A percentile compares a stretch with the other conserved stretches of the same genome.
Conservation (phyloP, 2,329 filamentous ascomycete genomes). For the Pseudogymnoascus sp. region DNA sequence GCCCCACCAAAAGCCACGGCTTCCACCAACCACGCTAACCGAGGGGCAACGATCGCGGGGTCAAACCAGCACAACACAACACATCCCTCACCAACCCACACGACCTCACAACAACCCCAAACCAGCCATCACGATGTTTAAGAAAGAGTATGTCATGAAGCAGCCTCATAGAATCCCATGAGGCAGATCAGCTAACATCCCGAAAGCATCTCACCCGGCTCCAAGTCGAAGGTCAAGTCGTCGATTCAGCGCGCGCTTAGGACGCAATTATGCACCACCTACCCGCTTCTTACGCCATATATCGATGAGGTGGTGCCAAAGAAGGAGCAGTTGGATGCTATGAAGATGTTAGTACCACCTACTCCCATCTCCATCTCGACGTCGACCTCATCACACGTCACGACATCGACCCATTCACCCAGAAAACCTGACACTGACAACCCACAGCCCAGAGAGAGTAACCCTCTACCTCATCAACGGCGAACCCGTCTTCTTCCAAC, state of each 20-base stretch:
- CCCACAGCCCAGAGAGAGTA: slow-evolving; percentile 64
- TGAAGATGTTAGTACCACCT: slow-evolving; percentile 59
- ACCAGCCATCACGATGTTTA: slow-evolving; percentile 60
- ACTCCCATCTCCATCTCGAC: background rate
- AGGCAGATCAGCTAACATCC: slow-evolving; percentile 16
- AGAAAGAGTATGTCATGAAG: slow-evolving; percentile 61
- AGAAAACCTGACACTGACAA: slow-evolving; percentile 11
- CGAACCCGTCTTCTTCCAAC: slow-evolving; percentile 84
- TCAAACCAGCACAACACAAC: slow-evolving; percentile 20
- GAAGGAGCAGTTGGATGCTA: slow-evolving; percentile 78
- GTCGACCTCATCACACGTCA: background rate
- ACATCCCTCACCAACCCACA: slow-evolving; percentile 10
- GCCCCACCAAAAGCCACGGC: slow-evolving; percentile 3
- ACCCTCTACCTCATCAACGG: slow-evolving; percentile 77
- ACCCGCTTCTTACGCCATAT: slow-evolving; percentile 74
- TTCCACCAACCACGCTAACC: slow-evolving; percentile 7
- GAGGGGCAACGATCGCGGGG: slow-evolving; percentile 7
- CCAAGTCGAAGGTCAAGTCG: slow-evolving; percentile 95
- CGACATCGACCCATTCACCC: background rate
- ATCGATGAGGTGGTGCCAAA: slow-evolving; percentile 95
- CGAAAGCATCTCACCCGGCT: slow-evolving; percentile 60
- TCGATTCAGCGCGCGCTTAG: slow-evolving; percentile 84
- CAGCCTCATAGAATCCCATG: slow-evolving; percentile 9
- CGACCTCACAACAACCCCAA: background rate
- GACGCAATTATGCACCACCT: slow-evolving; percentile 70